Percentiles rank a stretch among this genome's conserved stretches.
These are phyloP conservation scores for Leishmania martiniquensis DNA, from an alignment of 208 protist genomes.

Conservation along the genomic window DNA sequence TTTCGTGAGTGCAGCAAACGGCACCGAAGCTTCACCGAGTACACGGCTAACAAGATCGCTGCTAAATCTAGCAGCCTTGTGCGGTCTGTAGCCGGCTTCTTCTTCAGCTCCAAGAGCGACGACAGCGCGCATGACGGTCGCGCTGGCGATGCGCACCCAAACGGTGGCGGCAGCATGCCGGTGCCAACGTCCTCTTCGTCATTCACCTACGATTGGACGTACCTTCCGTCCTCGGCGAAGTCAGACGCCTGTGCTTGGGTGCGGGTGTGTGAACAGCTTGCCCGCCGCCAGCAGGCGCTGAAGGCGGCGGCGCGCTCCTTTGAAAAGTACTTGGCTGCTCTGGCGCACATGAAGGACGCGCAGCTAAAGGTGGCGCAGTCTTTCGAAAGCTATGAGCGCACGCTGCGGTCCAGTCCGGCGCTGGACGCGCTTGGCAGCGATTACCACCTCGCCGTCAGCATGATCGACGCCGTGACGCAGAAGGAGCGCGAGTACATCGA, in stretches of 20 bases:
- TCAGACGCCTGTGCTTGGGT: slow-evolving; percentile 50
- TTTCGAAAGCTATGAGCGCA: slow-evolving; percentile 39
- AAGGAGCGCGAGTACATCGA: slow-evolving; percentile 38
- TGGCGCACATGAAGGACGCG: slow-evolving; percentile 33
- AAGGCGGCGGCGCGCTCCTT: slow-evolving; percentile 43
- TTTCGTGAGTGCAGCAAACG: slow-evolving; percentile 65
- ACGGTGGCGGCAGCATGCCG: slow-evolving; percentile 10
- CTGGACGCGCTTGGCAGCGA: slow-evolving; percentile 28
- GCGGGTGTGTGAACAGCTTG: slow-evolving; percentile 40
- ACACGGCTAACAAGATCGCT: slow-evolving; percentile 56
- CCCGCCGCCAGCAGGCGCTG: slow-evolving; percentile 46
- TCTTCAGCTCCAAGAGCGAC: slow-evolving; percentile 31
- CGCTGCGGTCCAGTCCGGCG: slow-evolving; percentile 32
- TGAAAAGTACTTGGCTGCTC: slow-evolving; percentile 46
- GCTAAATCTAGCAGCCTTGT: slow-evolving; percentile 62
- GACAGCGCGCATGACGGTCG: slow-evolving; percentile 22
- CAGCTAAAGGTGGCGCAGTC: slow-evolving; percentile 42
- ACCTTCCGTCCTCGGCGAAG: slow-evolving; percentile 29
- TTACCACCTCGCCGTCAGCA: slow-evolving; percentile 24
- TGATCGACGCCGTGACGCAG: slow-evolving; percentile 34
- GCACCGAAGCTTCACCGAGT: slow-evolving; percentile 50
- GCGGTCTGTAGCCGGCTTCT: slow-evolving; percentile 54
- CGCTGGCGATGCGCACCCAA: slow-evolving; percentile 4
- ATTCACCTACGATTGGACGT: slow-evolving; percentile 32
- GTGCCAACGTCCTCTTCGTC: slow-evolving; percentile 22